Percentiles rank a stretch among this genome's conserved stretches.
Evolutionary conservation across 768 basidiomycete genomes (phyloP).

Genomic region (Lyophyllum semitale): DNA sequence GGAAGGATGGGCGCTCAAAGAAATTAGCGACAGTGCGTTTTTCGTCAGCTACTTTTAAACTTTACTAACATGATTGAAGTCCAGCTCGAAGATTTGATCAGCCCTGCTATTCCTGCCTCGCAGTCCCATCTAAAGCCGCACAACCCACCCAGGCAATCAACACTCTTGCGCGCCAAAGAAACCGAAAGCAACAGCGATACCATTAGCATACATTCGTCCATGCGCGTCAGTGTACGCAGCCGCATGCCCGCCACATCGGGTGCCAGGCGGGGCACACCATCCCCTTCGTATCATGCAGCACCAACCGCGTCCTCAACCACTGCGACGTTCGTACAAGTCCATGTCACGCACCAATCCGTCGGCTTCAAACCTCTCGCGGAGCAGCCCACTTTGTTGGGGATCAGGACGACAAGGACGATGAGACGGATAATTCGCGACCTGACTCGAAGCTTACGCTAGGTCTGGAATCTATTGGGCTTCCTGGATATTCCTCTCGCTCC

Average conservation of each 20-base stretch:
- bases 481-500: constrained; percentile 13
- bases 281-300: constrained; percentile 5
- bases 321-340: constrained; percentile 45
- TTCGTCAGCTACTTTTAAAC: neutral
- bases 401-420: constrained; percentile 22
- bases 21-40: constrained; percentile 77
- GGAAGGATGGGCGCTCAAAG: constrained; percentile 88
- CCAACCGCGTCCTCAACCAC: constrained; percentile 25
- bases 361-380: constrained; percentile 18
- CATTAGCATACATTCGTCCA: constrained; percentile 39
- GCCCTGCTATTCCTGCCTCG: constrained; percentile 26
- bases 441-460: constrained; percentile 75
- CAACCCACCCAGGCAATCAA: constrained; percentile 18
- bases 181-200: constrained; percentile 41
- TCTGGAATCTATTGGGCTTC: constrained; percentile 18
- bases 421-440: constrained; percentile 45
- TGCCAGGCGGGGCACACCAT: constrained; percentile 12
- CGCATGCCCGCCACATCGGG: constrained; percentile 25
- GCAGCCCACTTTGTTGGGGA: constrained; percentile 3
- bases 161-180: constrained; percentile 26
- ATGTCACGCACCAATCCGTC: constrained; percentile 41
- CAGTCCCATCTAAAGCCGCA: constrained; percentile 17
- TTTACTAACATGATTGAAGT: constrained; percentile 56
- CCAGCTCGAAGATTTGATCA: constrained; percentile 71
- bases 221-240: constrained; percentile 45